Evolutionary conservation across 345 rosid species (phyloP).

Genomic region (Balakata baccata): DNA sequence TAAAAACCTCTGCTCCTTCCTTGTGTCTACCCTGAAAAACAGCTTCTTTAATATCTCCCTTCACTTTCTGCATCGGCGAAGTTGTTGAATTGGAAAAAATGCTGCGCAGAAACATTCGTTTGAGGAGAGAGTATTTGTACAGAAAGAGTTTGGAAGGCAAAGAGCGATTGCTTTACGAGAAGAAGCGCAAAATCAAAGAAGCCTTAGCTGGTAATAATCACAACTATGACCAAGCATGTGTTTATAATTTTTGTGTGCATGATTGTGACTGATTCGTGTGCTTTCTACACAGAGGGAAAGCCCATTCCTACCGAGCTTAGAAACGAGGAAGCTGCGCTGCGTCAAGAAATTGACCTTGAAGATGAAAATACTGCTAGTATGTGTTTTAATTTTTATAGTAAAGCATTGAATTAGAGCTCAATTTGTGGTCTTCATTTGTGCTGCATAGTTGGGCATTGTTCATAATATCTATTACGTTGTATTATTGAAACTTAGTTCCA

Average conservation of each 20-base stretch:
- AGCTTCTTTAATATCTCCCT: no score
- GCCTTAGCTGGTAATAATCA: constrained; percentile 56
- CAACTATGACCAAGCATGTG: no score
- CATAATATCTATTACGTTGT: no score
- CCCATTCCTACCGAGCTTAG: constrained; percentile 90
- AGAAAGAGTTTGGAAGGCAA: constrained; percentile 50
- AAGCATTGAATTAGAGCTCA: background rate
- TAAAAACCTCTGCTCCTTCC: no score
- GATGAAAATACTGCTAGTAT: constrained; percentile 67
- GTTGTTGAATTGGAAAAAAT: no score
- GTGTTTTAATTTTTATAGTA: background rate
- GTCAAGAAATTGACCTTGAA: constrained; percentile 82
- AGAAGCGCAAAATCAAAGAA: constrained; percentile 17
- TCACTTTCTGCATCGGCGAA: no score
- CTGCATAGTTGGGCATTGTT: background rate
- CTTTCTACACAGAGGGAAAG: constrained; percentile 59
- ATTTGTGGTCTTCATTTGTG: background rate
- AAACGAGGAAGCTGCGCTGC: constrained; percentile 76
- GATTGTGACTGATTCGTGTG: background rate
- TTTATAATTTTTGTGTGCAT: background rate
- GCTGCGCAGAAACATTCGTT: constrained; percentile 59
- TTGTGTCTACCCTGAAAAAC: no score
- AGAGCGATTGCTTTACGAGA: constrained; percentile 41
- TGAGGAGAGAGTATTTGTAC: constrained; percentile 65
- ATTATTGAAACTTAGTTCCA: constrained; percentile 43